phyloP scores from a whole-genome alignment of 805 yeast species.

The Wickerhamomyces alni region DNA sequence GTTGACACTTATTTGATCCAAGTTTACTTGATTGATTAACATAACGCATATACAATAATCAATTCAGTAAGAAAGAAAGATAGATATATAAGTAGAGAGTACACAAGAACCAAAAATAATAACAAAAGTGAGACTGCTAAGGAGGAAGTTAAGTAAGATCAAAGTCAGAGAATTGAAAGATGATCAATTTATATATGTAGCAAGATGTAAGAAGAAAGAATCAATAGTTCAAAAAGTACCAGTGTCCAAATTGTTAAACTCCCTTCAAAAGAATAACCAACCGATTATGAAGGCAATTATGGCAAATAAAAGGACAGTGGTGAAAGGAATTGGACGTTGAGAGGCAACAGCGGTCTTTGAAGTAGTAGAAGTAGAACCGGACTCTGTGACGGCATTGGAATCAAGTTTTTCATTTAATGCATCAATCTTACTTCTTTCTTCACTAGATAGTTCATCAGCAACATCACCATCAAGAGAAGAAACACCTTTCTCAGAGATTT shows the following conservation, averaged over 20 bases:
- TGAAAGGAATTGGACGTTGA: conserved; percentile 51
- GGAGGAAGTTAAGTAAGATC: no score
- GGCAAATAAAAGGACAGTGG: conserved; percentile 48
- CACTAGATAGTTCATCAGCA: conserved; percentile 27
- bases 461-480: not conserved
- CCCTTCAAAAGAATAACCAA: conserved; percentile 48
- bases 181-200: no score
- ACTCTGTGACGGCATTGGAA: no score
- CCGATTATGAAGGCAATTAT: conserved; percentile 53
- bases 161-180: no score
- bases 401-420: conserved; percentile 40
- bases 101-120: no score
- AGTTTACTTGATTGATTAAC: no score
- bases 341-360: conserved; percentile 15
- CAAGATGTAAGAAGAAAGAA: no score
- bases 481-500: conserved; percentile 5
- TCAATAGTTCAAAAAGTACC: no score
- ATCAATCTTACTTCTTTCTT: conserved; percentile 36
- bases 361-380: conserved; percentile 11
- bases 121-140: no score
- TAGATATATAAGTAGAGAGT: not conserved
- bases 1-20: no score
- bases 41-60: not conserved
- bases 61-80: not conserved
- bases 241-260: no score